Evolutionary conservation across 306 rosid genomes (phyloP), one percentile per base, ranked within the genome.

Genomic region (Cucurbita argyrosperma): DNA sequence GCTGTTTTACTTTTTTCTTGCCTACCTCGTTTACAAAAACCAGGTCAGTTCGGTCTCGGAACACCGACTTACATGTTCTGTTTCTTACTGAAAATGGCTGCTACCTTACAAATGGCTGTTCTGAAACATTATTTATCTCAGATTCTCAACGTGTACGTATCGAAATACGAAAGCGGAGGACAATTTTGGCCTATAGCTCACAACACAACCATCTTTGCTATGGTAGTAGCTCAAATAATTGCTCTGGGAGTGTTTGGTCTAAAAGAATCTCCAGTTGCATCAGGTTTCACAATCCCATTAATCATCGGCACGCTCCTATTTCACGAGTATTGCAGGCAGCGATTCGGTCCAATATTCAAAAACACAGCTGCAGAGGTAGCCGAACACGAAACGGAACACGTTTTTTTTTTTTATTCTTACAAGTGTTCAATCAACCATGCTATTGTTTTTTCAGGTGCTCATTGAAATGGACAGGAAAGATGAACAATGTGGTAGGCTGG

Each of bases 181-280:
- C 88, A 82, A 7, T 84, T 67, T 21, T 95, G 99, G 99, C 96
- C 96, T 45, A 70, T 91, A 52, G 90, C 83, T 70, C 96, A 87
- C 87, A 85, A 83, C 79, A 83, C 97, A 42, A 62, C 82, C 5
- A 85, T 94, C 9, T 78, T 89, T 73, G 87, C 97, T 52, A 79
- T 94, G 89, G 73, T 83, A 62, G 26, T 88, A 8, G 73, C 92
- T 81, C 99, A 94, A 89, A 16, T 91, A 56, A 77, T 94, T 49
- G 97, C 97, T 71, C 83, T 94, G 6, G 97, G 96, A 71, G 96
- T 91, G 66, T 94, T 94, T 57, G 91, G 97, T 71, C 43, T 91
- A 50, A 94, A 85, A 82, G 78, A 45, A 9, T 87, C 97, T 78
- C 68, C 96, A 40, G 76, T 88, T 37, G 85, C 99, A 66, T 62